Base-by-base conservation (phyloP, 768 basidiomycete species). In the Amylocystis lapponica region DNA sequence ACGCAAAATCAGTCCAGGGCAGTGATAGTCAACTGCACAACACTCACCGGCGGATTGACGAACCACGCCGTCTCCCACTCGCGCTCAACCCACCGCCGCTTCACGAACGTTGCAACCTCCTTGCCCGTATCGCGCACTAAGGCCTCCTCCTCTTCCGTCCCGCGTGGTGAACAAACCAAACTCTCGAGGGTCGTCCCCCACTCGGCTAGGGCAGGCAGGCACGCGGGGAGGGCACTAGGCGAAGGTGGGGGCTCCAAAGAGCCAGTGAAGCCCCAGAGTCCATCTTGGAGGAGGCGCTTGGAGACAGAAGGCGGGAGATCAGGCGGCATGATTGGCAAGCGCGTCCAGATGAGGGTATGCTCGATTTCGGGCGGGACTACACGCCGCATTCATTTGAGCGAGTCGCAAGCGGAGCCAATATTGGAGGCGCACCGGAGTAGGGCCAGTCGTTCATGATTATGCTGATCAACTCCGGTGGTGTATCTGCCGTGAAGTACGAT, bases 61-160 rank as follows among this genome's bases (percentile, higher is more conserved):
- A 91, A 91, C 90, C 90, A 93, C 2, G 86, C 86, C 0, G 87
- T 88, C 64, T 93, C 90, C 88, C 86, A 93, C n/a, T 75, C 72
- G 4, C 55, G 59, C 55, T 88, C 85, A 14, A 56, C 52, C 90
- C 90, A 92, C 36, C 78, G 66, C 36, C 67, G 69, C 58, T 64
- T 69, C 11, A 93, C 75, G 59, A 83, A 91, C 37, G 61, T 62
- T 26, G 75, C 68, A 32, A 89, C 76, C 49, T 86, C 79, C 32
- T 51, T 58, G 5, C 79, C 80, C 4, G 77, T 81, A 34, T 57
- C 58, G 36, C 58, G 58, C 9, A 84, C 68, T 44, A 77, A 62
- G 14, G 46, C 56, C 29, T 76, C 76, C 54, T 86, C 79, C 49
- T 73, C 75, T 4, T 66, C 63, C 0, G 71, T 77, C 16, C 72